Conservation (phyloP, 2,329 filamentous ascomycete species). For the Coniella lustricola region DNA sequence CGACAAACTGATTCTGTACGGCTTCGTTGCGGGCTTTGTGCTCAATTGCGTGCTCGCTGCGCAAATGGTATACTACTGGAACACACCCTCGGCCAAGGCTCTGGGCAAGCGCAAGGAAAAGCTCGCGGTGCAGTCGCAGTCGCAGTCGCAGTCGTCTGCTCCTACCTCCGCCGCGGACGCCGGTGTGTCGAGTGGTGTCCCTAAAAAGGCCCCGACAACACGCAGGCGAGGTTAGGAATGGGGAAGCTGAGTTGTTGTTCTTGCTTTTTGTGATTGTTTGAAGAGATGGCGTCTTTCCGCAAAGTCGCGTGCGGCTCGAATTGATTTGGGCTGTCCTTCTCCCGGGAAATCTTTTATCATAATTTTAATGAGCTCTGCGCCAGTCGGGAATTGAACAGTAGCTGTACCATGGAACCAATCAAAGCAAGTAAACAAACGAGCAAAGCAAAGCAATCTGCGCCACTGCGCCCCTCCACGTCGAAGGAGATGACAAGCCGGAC, state of each 20-base stretch:
- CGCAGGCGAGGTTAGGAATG: constrained; percentile 31
- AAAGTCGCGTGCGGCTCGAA: too few species aligned
- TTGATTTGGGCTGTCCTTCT: too few species aligned
- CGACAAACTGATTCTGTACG: constrained; percentile 92
- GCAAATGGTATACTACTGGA: constrained; percentile 98
- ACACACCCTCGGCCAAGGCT: constrained; percentile 39
- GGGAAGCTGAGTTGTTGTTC: background rate
- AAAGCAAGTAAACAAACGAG: too few species aligned
- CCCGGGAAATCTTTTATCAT: too few species aligned
- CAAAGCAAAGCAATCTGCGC: too few species aligned
- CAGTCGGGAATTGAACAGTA: too few species aligned
- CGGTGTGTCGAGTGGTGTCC: constrained; percentile 19
- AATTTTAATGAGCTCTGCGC: too few species aligned
- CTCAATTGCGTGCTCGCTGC: constrained; percentile 79
- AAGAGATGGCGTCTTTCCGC: too few species aligned
- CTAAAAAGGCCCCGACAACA: constrained; percentile 35
- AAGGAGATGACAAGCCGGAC: too few species aligned
- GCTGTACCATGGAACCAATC: too few species aligned
- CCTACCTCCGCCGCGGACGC: constrained; percentile 19
- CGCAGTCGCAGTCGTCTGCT: constrained; percentile 18
- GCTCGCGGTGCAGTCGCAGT: constrained; percentile 17
- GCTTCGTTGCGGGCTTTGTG: constrained; percentile 84
- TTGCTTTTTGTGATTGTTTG: background rate
- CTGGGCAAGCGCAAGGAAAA: constrained; percentile 34
- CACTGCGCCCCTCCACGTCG: too few species aligned